Base-by-base conservation (phyloP, 495 filamentous ascomycete genomes). In the Ramalina peruviana region DNA sequence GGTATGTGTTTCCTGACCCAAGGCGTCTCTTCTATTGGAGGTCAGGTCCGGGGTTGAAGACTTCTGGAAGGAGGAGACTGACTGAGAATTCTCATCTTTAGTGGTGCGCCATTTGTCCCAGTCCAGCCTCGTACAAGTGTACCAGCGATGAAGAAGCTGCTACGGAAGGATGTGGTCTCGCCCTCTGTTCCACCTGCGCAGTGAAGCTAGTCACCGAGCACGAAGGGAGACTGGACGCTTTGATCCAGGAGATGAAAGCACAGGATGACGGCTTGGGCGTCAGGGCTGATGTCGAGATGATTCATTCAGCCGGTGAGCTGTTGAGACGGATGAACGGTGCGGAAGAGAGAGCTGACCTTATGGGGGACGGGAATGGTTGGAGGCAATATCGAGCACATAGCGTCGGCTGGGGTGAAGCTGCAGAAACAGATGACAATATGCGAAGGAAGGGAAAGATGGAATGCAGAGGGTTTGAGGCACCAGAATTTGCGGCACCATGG, bases 41-140 rank as follows among this genome's bases (percentile, higher is more conserved):
- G n/a, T n/a, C n/a, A n/a, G n/a, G n/a, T n/a, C n/a, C n/a, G n/a
- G n/a, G n/a, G n/a, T n/a, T n/a, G n/a, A n/a, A n/a, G n/a, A n/a
- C n/a, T n/a, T n/a, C n/a, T n/a, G n/a, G n/a, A n/a, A n/a, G n/a
- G n/a, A n/a, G n/a, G n/a, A n/a, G n/a, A n/a, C n/a, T n/a, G n/a
- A n/a, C n/a, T n/a, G n/a, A n/a, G n/a, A n/a, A n/a, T n/a, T n/a
- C n/a, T n/a, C n/a, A n/a, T n/a, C n/a, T n/a, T 7, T 39, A 51
- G 12, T 73, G 67, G 65, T 72, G 70, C 54, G 62, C 58, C 12
- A 43, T 73, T 9, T 73, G 71, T 40, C 61, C 64, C 9, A 52
- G 51, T 10, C 62, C 68, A 12, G 70, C 69, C 1, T 59, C 61
- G 10, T 67, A 57, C 62, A 42, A 42, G 21, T 1, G 19, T 51